phyloP scores from a whole-genome alignment of 1,139 yeast genomes.

The Candida mesenterica region DNA sequence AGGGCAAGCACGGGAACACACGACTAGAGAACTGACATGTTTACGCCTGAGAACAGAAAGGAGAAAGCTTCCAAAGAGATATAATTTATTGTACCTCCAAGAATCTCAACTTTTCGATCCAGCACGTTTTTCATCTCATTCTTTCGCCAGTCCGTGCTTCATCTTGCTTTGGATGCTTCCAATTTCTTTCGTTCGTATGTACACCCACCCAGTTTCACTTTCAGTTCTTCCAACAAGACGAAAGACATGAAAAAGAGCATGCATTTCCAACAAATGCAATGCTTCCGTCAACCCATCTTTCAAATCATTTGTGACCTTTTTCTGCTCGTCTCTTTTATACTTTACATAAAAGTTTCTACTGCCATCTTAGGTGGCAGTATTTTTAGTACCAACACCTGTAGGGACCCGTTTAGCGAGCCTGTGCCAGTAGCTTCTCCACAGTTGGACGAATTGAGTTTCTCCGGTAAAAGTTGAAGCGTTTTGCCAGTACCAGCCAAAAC shows the following conservation, averaged over 20 bases:
- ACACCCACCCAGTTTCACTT: conserved; percentile 15
- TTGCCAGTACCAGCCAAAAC: too few species aligned
- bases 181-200: conserved; percentile 1
- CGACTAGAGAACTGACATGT: not conserved
- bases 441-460: too few species aligned
- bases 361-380: too few species aligned
- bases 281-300: conserved; percentile 9
- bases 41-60: not conserved
- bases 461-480: not conserved
- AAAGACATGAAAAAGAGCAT: conserved; percentile 14
- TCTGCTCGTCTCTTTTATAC: conserved; percentile 8
- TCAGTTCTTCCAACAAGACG: conserved; percentile 20
- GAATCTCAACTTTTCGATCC: too few species aligned
- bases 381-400: too few species aligned
- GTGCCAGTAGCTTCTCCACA: too few species aligned
- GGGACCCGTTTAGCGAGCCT: too few species aligned
- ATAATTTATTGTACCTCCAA: too few species aligned
- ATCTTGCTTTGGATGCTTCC: not conserved
- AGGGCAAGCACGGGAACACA: too few species aligned
- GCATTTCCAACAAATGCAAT: conserved; percentile 16
- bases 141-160: not conserved
- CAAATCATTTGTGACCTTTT: conserved; percentile 11
- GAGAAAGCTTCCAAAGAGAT: too few species aligned
- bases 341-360: conserved; percentile 1
- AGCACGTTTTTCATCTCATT: not conserved